These are phyloP conservation scores for Penicillium maclennaniae DNA, from an alignment of 495 filamentous ascomycete species.

Conservation along the genomic window DNA sequence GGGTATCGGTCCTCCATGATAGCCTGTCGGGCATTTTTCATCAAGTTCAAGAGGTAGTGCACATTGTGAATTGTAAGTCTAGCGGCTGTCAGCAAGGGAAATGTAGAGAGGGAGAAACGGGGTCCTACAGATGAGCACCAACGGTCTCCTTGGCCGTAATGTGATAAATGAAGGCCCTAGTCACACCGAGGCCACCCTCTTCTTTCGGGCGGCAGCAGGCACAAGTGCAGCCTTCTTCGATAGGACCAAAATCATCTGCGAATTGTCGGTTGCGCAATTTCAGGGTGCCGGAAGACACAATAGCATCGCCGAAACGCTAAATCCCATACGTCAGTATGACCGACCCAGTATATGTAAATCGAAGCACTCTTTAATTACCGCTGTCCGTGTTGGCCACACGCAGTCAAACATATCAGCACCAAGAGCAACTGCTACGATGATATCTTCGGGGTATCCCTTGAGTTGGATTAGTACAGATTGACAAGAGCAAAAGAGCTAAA, in stretches of 20 bases:
- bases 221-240: conserved; percentile 80
- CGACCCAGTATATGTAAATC: no score
- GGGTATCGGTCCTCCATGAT: conserved; percentile 83
- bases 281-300: conserved; percentile 74
- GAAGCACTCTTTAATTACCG: no score
- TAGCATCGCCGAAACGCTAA: conserved; percentile 82
- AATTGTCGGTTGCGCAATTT: conserved; percentile 78
- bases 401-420: conserved; percentile 99
- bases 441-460: conserved; percentile 87
- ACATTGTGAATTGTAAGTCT: conserved; percentile 94
- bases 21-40: conserved; percentile 68
- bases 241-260: conserved; percentile 73
- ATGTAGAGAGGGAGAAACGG: background rate
- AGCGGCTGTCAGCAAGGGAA: conserved; percentile 11
- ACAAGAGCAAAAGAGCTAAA: background rate
- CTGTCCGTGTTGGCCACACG: conserved; percentile 96
- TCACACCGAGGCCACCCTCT: conserved; percentile 77
- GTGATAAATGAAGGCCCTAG: conserved; percentile 87
- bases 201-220: conserved; percentile 64
- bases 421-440: conserved; percentile 85
- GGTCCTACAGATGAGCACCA: conserved; percentile 74
- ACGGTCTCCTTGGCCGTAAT: conserved; percentile 91
- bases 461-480: conserved; percentile 11
- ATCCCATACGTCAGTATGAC: background rate
- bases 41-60: conserved; percentile 79